Conservation (phyloP, 768 basidiomycete genomes). For the Phlebiopsis flavidoalba region DNA sequence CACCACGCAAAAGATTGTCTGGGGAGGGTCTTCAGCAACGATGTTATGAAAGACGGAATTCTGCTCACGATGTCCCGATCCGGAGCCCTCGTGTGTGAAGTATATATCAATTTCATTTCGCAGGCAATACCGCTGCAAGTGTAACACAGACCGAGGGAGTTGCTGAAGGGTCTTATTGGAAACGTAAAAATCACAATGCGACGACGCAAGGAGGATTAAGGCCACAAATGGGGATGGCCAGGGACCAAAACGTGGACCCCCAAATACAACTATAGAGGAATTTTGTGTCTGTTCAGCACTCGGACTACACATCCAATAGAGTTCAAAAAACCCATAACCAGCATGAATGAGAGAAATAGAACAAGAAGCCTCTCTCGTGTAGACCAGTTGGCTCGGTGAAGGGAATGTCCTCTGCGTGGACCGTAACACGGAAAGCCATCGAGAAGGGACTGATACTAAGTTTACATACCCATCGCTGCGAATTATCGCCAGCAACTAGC, state of each 20-base stretch:
- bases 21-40: not conserved
- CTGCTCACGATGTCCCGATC: not conserved
- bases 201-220: conserved; percentile 30
- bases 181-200: conserved; percentile 32
- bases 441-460: not conserved
- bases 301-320: not conserved
- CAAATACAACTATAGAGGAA: too few species aligned
- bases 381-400: conserved; percentile 20
- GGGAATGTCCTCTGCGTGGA: not conserved
- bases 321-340: conserved; percentile 29
- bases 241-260: conserved; percentile 6
- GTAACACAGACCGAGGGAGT: conserved; percentile 28
- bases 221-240: conserved; percentile 23
- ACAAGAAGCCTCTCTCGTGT: conserved; percentile 26
- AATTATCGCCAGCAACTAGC: conserved; percentile 13
- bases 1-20: not conserved
- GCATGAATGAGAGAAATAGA: conserved; percentile 25
- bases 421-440: not conserved
- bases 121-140: conserved; percentile 19
- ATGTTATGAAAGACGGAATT: not conserved
- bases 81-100: not conserved
- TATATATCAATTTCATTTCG: not conserved
- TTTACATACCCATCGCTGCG: conserved; percentile 21
- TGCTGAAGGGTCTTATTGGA: conserved; percentile 36
- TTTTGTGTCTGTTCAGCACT: too few species aligned